A percentile compares a stretch with the other conserved stretches of the same genome.
Evolutionary conservation across 1,139 yeast species (phyloP).

Genomic region (Pichia sp.): DNA sequence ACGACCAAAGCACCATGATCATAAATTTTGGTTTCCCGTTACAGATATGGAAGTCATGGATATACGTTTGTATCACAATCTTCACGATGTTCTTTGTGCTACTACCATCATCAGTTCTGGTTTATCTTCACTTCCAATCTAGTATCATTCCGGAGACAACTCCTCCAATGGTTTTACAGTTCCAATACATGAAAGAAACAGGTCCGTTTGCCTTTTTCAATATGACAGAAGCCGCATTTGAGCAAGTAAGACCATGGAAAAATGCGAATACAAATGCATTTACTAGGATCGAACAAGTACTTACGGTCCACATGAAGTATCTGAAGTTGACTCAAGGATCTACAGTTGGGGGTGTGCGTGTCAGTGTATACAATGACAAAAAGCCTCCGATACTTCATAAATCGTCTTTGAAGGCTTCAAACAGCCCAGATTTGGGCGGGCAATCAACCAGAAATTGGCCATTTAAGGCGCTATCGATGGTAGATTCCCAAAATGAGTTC

Average conservation of each 20-base stretch:
- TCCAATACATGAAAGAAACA: conserved; percentile 9
- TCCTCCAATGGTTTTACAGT: conserved; percentile 11
- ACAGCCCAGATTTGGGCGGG: neutral
- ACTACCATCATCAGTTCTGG: conserved; percentile 16
- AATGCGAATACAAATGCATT: conserved; percentile 13
- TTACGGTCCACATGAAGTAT: conserved; percentile 16
- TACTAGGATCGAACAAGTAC: conserved; percentile 16
- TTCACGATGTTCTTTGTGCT: conserved; percentile 11
- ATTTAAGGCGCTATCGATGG: conserved; percentile 10
- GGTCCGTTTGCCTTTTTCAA: conserved; percentile 16
- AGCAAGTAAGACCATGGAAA: conserved; percentile 13
- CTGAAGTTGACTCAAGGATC: conserved; percentile 11
- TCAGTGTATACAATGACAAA: conserved; percentile 7
- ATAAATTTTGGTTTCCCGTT: conserved; percentile 9
- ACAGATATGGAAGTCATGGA: conserved; percentile 10
- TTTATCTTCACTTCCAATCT: conserved; percentile 17
- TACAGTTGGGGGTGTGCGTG: conserved; percentile 14
- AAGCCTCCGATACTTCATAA: conserved; percentile 4
- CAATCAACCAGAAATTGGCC: conserved; percentile 11
- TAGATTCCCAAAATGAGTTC: neutral
- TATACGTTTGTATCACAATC: conserved; percentile 8
- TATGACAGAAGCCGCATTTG: conserved; percentile 9
- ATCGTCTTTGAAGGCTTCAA: neutral
- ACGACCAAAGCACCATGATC: conserved; percentile 3
- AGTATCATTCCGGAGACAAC: conserved; percentile 14